Conservation (phyloP, 352 stramenopile genomes). For the Phytopythium helicoides region DNA sequence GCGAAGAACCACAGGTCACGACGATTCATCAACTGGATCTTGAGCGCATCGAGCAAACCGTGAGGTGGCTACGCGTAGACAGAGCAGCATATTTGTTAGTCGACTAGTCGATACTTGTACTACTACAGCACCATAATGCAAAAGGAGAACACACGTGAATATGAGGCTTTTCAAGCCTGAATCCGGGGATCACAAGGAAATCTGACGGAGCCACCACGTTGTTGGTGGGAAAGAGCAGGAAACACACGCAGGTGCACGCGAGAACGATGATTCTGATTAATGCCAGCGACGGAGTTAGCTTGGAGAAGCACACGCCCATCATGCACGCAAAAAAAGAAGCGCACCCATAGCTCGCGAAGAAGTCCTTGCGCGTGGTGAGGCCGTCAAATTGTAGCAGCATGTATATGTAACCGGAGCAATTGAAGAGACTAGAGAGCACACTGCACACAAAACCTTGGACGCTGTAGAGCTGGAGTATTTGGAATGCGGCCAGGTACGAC, state of each 20-base stretch:
- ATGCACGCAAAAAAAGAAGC: not conserved
- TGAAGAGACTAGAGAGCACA: slow-evolving; percentile 81
- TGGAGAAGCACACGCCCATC: not conserved
- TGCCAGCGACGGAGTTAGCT: not conserved
- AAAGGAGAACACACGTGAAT: slow-evolving; percentile 36
- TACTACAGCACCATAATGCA: not conserved
- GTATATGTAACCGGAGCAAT: slow-evolving; percentile 84
- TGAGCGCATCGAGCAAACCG: slow-evolving; percentile 57
- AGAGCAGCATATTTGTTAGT: slow-evolving; percentile 1
- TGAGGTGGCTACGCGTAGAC: slow-evolving; percentile 40
- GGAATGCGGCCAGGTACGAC: slow-evolving; percentile 73
- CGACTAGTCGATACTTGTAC: too few species aligned
- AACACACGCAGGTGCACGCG: slow-evolving; percentile 42
- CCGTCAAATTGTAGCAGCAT: slow-evolving; percentile 68
- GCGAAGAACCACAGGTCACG: slow-evolving; percentile 77
- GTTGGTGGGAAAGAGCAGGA: slow-evolving; percentile 71
- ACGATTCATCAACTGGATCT: slow-evolving; percentile 41
- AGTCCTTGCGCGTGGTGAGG: slow-evolving; percentile 35
- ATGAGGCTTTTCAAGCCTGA: slow-evolving; percentile 46
- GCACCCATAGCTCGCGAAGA: slow-evolving; percentile 71
- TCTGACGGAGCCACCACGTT: slow-evolving; percentile 51
- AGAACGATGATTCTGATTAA: slow-evolving; percentile 39
- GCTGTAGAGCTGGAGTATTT: slow-evolving; percentile 78
- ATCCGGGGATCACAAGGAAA: slow-evolving; percentile 45
- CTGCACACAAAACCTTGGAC: slow-evolving; percentile 77